These are phyloP conservation scores for Jaenimonas drosophilae DNA, from an alignment of 208 protist genomes.

Conservation along the genomic window DNA sequence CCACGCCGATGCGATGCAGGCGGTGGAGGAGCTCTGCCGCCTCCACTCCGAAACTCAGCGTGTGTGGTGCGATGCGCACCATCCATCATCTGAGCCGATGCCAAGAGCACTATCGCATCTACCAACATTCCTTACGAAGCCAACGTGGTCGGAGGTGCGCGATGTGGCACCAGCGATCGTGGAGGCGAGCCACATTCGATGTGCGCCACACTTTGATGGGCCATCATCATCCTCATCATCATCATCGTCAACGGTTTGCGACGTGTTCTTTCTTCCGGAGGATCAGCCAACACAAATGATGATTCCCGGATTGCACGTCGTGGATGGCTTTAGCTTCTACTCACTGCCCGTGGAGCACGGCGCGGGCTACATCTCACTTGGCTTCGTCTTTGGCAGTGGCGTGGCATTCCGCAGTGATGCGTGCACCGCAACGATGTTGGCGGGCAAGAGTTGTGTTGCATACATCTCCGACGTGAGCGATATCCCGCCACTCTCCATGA, in stretches of 20 bases:
- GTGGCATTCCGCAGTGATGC: slow-evolving; percentile 38
- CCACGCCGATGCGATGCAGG: slow-evolving; percentile 33
- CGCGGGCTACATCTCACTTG: slow-evolving; percentile 61
- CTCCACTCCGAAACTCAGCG: neutral
- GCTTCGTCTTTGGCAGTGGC: slow-evolving; percentile 73
- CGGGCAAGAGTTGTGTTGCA: slow-evolving; percentile 40
- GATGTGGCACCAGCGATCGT: neutral
- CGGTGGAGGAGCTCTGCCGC: slow-evolving; percentile 18
- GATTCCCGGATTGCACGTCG: neutral
- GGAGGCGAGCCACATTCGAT: neutral
- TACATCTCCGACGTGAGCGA: slow-evolving; percentile 79
- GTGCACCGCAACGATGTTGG: neutral
- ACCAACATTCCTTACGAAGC: neutral
- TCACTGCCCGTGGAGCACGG: slow-evolving; percentile 76
- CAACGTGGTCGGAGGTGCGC: neutral
- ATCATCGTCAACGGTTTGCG: neutral
- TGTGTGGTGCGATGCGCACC: neutral
- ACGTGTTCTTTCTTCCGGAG: neutral
- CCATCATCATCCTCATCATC: too few relatives aligned
- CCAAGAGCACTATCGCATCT: neutral
- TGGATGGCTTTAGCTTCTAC: slow-evolving; percentile 27
- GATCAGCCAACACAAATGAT: neutral
- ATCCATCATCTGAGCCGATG: neutral
- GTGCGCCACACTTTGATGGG: neutral
- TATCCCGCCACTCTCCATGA: slow-evolving; percentile 28